These are phyloP conservation scores for Chaetomium strumarium DNA, from an alignment of 2,329 filamentous ascomycete genomes.

Conservation along the genomic window DNA sequence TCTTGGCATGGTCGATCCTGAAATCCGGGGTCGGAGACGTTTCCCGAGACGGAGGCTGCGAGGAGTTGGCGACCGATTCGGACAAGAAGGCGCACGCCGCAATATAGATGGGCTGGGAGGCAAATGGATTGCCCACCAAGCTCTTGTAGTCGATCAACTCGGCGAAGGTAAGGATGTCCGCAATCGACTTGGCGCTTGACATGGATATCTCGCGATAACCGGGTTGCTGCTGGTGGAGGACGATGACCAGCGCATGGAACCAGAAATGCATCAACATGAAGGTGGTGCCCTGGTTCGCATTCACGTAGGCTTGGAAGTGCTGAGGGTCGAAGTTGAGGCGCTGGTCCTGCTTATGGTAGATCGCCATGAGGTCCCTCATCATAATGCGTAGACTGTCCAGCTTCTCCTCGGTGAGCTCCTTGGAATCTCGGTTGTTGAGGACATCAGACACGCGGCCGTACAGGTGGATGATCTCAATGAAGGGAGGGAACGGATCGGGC, in stretches of 20 bases:
- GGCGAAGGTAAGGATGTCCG: conserved; percentile 80
- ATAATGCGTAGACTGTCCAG: conserved; percentile 67
- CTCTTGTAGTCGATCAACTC: conserved; percentile 81
- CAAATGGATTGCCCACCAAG: conserved; percentile 83
- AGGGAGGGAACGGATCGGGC: conserved; percentile 72
- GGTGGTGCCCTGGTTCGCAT: conserved; percentile 73
- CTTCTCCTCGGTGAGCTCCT: conserved; percentile 69
- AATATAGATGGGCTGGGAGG: conserved; percentile 85
- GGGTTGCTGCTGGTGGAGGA: conserved; percentile 82
- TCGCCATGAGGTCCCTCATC: conserved; percentile 69
- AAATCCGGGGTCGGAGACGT: conserved; percentile 40
- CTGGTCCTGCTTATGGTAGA: conserved; percentile 67
- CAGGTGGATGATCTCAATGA: conserved; percentile 78
- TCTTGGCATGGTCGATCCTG: conserved; percentile 24
- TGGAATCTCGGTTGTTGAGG: conserved; percentile 69
- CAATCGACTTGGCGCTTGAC: conserved; percentile 87
- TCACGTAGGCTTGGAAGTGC: conserved; percentile 82
- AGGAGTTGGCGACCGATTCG: conserved; percentile 68
- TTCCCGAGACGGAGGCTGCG: conserved; percentile 58
- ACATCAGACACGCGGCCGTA: conserved; percentile 81
- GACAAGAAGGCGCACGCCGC: conserved; percentile 84
- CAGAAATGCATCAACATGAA: conserved; percentile 84
- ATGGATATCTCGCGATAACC: conserved; percentile 73
- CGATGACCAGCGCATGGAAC: conserved; percentile 82
- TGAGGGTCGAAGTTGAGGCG: conserved; percentile 75